Evolutionary conservation across 768 basidiomycete genomes (phyloP).

Genomic region (Trametes gibbosa): DNA sequence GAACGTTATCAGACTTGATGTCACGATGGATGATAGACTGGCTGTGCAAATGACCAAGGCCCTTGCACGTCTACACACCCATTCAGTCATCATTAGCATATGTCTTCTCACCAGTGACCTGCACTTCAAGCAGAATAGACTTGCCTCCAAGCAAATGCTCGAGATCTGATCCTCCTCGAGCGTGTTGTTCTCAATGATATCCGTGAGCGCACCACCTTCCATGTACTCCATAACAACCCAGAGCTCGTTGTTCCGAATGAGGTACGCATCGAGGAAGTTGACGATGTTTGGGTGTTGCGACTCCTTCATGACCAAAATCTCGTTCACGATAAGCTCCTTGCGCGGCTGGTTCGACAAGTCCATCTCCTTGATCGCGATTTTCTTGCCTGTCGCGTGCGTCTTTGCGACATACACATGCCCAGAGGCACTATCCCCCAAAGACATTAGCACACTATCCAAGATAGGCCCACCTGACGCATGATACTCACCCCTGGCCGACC

Average conservation of each 20-base stretch:
- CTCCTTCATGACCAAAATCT: constrained; percentile 98
- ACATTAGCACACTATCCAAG: background rate
- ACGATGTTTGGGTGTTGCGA: constrained; percentile 97
- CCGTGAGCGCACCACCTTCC: constrained; percentile 96
- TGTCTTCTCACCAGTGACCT: background rate
- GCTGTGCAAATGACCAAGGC: constrained; percentile 87
- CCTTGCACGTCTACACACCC: constrained; percentile 80
- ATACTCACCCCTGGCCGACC: constrained; percentile 92
- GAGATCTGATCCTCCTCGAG: constrained; percentile 95
- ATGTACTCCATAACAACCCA: constrained; percentile 99
- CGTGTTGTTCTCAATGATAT: constrained; percentile 96
- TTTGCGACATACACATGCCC: constrained; percentile 98
- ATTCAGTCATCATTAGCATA: background rate
- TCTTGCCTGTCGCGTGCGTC: constrained; percentile 75
- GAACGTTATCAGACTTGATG: constrained; percentile 95
- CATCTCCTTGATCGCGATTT: constrained; percentile 99
- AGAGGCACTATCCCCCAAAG: constrained; percentile 63
- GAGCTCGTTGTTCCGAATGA: constrained; percentile 83
- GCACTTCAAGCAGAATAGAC: constrained; percentile 22
- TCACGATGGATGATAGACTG: constrained; percentile 96
- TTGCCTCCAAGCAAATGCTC: constrained; percentile 86
- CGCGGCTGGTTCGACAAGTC: constrained; percentile 91
- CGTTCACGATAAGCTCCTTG: constrained; percentile 97
- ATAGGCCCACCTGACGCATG: background rate
- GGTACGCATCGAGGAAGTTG: constrained; percentile 90